phyloP scores from a whole-genome alignment of 1,284 basidiomycete genomes.

The Boletus semigastroideus region DNA sequence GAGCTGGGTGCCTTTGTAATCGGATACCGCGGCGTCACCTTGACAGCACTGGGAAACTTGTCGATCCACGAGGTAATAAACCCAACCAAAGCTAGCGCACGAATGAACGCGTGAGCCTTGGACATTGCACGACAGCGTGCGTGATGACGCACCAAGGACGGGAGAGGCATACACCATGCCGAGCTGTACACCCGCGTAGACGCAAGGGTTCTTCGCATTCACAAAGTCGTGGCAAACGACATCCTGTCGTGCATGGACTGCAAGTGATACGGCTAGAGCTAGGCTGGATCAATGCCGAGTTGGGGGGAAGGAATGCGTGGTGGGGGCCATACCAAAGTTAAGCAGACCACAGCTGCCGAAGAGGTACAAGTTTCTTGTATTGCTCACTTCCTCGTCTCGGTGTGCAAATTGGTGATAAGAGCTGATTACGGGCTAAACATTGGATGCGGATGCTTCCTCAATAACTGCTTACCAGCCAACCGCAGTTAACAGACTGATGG shows the following conservation, averaged over 20 bases:
- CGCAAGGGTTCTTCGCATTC: conserved; percentile 11
- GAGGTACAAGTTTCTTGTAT: conserved; percentile 21
- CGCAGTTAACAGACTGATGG: conserved; percentile 14
- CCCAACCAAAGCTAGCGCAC: conserved; percentile 23
- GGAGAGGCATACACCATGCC: conserved; percentile 19
- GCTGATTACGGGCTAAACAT: conserved; percentile 7
- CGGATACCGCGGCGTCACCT: conserved; percentile 25
- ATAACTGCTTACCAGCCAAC: conserved; percentile 21
- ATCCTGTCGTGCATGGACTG: conserved; percentile 17
- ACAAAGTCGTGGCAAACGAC: conserved; percentile 26
- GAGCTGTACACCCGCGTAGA: conserved; percentile 18
- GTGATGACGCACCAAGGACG: conserved; percentile 18
- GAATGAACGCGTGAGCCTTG: background rate
- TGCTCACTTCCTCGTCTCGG: conserved; percentile 20
- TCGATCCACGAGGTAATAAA: conserved; percentile 30
- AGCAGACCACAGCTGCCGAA: conserved; percentile 23
- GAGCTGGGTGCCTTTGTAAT: conserved; percentile 35
- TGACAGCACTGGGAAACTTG: conserved; percentile 26
- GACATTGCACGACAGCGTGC: background rate
- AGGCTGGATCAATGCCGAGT: conserved; percentile 4
- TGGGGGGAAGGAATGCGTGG: background rate
- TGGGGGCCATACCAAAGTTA: conserved; percentile 16
- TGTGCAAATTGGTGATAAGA: conserved; percentile 13
- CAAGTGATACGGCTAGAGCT: conserved; percentile 21
- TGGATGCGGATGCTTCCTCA: background rate